phyloP scores from a whole-genome alignment of 257 asterid species.

The Echium plantagineum region DNA sequence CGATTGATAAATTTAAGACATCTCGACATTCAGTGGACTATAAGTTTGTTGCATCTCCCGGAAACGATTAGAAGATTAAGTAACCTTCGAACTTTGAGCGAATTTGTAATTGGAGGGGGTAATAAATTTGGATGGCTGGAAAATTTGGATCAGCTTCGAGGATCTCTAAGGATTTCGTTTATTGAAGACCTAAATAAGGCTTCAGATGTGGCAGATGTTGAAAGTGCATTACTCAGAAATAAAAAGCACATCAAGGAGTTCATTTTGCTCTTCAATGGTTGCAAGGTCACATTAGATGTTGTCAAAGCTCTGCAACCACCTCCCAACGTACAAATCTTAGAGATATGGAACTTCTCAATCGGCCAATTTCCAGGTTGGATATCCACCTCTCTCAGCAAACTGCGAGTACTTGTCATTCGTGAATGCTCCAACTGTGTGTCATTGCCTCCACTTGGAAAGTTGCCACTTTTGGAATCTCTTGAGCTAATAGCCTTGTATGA shows the following conservation, averaged over 20 bases:
- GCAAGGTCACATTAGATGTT: neutral
- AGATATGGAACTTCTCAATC: neutral
- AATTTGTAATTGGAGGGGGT: conserved; percentile 14
- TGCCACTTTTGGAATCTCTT: neutral
- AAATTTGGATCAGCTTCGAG: too few relatives aligned
- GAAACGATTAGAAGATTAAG: neutral
- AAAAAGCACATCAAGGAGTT: neutral
- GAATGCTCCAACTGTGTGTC: neutral
- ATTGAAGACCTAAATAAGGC: too few relatives aligned
- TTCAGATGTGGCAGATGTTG: neutral
- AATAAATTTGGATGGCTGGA: too few relatives aligned
- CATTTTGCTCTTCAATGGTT: neutral
- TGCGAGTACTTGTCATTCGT: neutral
- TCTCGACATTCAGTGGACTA: conserved; percentile 18
- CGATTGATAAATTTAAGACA: conserved; percentile 17
- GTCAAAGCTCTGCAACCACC: conserved; percentile 1
- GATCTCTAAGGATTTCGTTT: too few relatives aligned
- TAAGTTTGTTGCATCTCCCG: conserved; percentile 19
- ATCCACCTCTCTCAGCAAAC: neutral
- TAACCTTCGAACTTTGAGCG: conserved; percentile 22
- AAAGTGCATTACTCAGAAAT: neutral
- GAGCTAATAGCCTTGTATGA: neutral
- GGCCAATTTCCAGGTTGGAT: neutral
- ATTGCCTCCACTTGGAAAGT: neutral
- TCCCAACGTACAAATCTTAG: neutral